These are phyloP conservation scores for Baorangia bicolor DNA, from an alignment of 768 basidiomycete genomes.

Conservation along the genomic window DNA sequence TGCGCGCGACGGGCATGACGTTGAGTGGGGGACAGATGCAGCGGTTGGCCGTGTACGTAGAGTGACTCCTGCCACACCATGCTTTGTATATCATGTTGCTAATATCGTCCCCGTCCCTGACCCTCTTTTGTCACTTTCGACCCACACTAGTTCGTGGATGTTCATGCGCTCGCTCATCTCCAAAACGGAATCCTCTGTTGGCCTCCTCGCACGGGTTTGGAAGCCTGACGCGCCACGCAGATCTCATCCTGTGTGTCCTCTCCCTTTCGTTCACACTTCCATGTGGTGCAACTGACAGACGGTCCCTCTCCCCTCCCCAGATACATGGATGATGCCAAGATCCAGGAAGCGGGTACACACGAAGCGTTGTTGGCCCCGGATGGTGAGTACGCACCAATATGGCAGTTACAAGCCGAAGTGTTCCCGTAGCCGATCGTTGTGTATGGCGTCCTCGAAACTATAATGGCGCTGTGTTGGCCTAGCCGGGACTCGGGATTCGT, in stretches of 20 bases:
- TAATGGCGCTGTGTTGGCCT: neutral
- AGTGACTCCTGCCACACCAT: neutral
- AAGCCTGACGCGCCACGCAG: constrained; percentile 68
- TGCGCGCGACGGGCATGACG: constrained; percentile 34
- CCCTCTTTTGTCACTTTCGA: neutral
- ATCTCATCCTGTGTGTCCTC: constrained; percentile 61
- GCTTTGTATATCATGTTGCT: neutral
- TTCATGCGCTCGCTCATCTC: constrained; percentile 68
- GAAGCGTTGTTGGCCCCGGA: constrained; percentile 49
- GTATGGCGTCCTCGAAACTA: neutral
- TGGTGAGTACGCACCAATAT: constrained; percentile 72
- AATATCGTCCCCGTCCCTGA: neutral
- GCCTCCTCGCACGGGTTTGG: constrained; percentile 59
- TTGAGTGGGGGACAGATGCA: constrained; percentile 78
- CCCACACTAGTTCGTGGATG: constrained; percentile 50
- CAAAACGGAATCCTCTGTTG: constrained; percentile 43
- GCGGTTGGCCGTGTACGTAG: constrained; percentile 64
- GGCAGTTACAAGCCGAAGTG: constrained; percentile 71
- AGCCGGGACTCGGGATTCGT: neutral
- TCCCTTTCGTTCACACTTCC: neutral
- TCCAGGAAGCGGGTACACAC: constrained; percentile 70
- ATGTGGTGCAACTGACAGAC: neutral
- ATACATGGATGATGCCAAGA: constrained; percentile 63
- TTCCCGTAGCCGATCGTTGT: constrained; percentile 41
- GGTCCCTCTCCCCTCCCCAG: constrained; percentile 33